Percentiles rank a stretch among this genome's conserved stretches.
phyloP scores from a whole-genome alignment of 164 flowering plant species.

The Vitis riparia region DNA sequence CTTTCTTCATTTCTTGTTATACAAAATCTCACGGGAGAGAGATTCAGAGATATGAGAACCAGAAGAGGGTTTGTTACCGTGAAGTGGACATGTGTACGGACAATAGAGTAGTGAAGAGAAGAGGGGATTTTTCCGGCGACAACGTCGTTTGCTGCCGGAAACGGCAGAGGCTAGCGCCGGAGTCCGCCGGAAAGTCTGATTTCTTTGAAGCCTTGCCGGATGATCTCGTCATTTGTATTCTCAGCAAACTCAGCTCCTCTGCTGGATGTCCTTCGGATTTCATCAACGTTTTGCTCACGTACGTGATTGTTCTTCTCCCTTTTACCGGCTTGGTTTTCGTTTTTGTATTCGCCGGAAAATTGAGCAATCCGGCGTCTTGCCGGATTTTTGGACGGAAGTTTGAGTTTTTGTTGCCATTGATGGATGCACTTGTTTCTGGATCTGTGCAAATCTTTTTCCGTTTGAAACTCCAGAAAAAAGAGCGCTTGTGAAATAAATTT shows the following conservation, averaged over 20 bases:
- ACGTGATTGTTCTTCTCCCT: conserved; percentile 10
- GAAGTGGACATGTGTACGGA: conserved; percentile 5
- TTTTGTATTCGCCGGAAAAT: background rate
- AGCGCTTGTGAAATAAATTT: no score
- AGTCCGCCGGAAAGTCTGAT: conserved; percentile 20
- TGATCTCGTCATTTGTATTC: conserved; percentile 8
- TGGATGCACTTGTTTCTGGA: background rate
- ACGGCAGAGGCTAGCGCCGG: conserved; percentile 21
- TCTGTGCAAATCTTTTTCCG: background rate
- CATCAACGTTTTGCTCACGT: conserved; percentile 47
- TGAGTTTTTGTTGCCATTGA: background rate
- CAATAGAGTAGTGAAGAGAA: conserved; percentile 15
- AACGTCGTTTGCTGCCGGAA: conserved; percentile 16
- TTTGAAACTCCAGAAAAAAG: background rate
- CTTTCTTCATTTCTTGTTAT: background rate
- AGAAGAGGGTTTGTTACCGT: conserved; percentile 39
- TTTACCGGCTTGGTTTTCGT: background rate
- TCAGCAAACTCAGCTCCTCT: conserved; percentile 5
- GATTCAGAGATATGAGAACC: conserved; percentile 37
- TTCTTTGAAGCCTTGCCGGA: conserved; percentile 13
- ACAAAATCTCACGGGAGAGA: conserved; percentile 2
- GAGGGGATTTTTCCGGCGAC: conserved; percentile 7
- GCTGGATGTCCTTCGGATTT: conserved; percentile 17
- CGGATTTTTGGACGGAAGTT: background rate
- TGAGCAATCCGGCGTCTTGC: no score